Evolutionary conservation across 495 filamentous ascomycete species (phyloP), one percentile per base, ranked within the genome.

Genomic region (Rhizodiscina lignyota): DNA sequence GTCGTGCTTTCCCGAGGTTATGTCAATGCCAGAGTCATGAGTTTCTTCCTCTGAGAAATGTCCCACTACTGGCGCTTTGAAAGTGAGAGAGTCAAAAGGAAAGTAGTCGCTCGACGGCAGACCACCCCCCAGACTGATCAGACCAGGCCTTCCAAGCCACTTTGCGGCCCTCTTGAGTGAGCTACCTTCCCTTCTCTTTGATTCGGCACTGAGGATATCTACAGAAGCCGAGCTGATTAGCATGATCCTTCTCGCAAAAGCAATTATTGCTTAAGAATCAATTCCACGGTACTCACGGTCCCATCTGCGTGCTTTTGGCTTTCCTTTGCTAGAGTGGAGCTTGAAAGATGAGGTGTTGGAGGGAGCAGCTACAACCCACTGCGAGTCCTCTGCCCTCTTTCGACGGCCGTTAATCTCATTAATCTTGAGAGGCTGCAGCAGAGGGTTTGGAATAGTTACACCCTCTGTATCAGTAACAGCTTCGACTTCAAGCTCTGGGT

Each of bases 121-220:
- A 2, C 89, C 89, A 41, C 91, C 91, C 37, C 89, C 89, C 10
- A 97, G 73, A 4, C 82, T 89, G 53, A 97, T 87, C 34, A 79
- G 42, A 4, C 69, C 72, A 18, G 79, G 79, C 26, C 60, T 76
- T 41, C 75, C 76, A 30, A 97, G 62, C 47, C 64, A 76, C 42
- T 66, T 63, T 16, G 87, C 85, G 21, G 84, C 83, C 34, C 58
- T 62, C 54, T 96, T 97, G 44, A 96, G 59, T 10, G 44, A 51
- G 35, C 37, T 48, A 23, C 52, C 50, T 40, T 47, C 42, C 4
- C 52, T 43, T 27, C 24, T 8, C 13, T 8, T 27, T 27, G 24
- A 6, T 13, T 8, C 13, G 24, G 8, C 6, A 13, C 24, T 27
- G 6, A 6, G 13, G 24, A 27, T 27, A 27, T 27, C 8, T 8